A percentile compares a stretch with the other conserved stretches of the same genome.
These are phyloP conservation scores for Colletotrichum echinochloae DNA, from an alignment of 2,329 filamentous ascomycete genomes.

Conservation along the genomic window DNA sequence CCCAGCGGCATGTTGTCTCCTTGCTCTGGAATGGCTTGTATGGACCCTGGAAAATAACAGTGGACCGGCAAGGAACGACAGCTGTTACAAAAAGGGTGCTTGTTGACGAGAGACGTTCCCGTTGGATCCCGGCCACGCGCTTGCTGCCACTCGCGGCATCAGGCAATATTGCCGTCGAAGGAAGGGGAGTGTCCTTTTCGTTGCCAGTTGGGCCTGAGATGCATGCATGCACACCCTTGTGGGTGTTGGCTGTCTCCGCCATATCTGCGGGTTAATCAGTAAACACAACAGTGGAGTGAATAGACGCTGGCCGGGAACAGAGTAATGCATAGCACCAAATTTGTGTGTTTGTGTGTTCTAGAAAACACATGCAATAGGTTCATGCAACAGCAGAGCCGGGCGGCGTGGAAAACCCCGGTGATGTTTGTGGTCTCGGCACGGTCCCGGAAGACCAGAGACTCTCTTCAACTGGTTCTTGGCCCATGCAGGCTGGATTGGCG, in stretches of 20 bases:
- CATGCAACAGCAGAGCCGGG: background rate
- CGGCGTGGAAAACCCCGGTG: background rate
- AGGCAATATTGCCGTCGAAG: background rate
- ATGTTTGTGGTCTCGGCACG: background rate
- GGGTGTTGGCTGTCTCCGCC: background rate
- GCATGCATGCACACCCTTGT: background rate
- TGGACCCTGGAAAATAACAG: background rate
- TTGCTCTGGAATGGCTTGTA: background rate
- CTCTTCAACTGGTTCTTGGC: background rate
- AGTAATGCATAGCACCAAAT: background rate
- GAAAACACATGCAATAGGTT: background rate
- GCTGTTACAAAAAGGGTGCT: background rate
- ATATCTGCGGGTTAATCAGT: background rate
- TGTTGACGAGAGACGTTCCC: background rate
- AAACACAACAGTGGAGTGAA: background rate
- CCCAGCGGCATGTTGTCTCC: background rate
- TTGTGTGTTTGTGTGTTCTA: background rate
- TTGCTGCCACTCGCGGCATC: background rate
- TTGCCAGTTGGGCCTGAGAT: background rate
- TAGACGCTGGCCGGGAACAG: background rate
- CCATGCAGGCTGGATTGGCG: background rate
- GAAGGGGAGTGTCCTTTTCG: too few relatives aligned
- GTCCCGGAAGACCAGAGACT: background rate
- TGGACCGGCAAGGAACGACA: background rate
- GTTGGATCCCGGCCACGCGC: background rate